Evolutionary conservation across 106 monocot species (phyloP).

Genomic region (Dendrobium chrysotoxum): DNA sequence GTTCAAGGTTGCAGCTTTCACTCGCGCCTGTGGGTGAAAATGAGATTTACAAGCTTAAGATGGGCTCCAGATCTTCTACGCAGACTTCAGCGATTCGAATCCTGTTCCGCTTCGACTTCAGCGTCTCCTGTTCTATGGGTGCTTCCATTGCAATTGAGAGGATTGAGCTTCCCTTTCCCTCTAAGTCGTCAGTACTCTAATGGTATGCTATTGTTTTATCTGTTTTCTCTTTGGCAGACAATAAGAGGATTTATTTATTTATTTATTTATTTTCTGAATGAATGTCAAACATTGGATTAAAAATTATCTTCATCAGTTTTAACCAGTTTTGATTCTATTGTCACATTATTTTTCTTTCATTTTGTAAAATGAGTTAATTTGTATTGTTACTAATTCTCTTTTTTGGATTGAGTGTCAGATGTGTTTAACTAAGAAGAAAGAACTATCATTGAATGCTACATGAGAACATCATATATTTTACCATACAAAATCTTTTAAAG

Average conservation of each 20-base stretch:
- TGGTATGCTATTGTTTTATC: background rate
- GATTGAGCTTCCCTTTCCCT: background rate
- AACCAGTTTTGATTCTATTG: background rate
- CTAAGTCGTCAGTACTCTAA: background rate
- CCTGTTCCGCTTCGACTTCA: background rate
- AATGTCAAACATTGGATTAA: background rate
- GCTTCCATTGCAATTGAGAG: background rate
- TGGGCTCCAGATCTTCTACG: background rate
- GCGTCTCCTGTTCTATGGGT: background rate
- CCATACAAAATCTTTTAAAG: too few species aligned
- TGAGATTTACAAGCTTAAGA: background rate
- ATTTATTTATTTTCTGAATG: background rate
- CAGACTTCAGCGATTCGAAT: background rate
- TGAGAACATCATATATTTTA: too few species aligned
- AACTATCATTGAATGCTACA: too few species aligned
- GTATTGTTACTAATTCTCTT: background rate
- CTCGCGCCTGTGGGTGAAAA: background rate
- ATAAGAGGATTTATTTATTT: background rate
- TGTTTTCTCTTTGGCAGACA: background rate
- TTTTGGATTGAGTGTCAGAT: background rate
- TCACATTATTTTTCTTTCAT: background rate
- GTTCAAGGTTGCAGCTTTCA: background rate
- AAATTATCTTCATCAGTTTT: background rate
- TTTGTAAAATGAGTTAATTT: background rate
- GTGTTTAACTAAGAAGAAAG: background rate